Evolutionary conservation across 2,329 filamentous ascomycete species (phyloP).

Genomic region (Aspergillus sp.): DNA sequence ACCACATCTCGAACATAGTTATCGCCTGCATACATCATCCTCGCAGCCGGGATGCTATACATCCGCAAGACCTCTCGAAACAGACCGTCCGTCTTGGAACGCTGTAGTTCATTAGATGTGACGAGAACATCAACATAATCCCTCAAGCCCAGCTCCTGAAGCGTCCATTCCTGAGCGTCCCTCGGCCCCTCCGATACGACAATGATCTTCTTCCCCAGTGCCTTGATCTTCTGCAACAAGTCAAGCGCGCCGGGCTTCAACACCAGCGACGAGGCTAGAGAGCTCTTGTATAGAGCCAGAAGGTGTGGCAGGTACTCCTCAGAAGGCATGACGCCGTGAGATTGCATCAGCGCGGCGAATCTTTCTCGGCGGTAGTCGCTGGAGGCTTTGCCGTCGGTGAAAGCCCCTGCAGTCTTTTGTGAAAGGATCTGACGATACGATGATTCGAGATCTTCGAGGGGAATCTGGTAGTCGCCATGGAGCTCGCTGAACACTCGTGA

Average conservation of each 20-base stretch:
- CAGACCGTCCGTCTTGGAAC: constrained; percentile 33
- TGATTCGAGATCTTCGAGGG: constrained; percentile 10
- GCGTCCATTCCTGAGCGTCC: constrained; percentile 48
- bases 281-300: constrained; percentile 13
- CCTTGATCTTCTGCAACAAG: constrained; percentile 35
- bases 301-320: constrained; percentile 12
- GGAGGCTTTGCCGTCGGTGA: constrained; percentile 46
- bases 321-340: neutral
- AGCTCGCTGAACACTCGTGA: constrained; percentile 32
- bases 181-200: constrained; percentile 50
- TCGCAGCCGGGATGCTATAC: constrained; percentile 16
- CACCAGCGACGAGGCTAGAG: constrained; percentile 20
- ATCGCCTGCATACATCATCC: constrained; percentile 30
- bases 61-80: constrained; percentile 24
- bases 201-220: constrained; percentile 39
- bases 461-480: constrained; percentile 9
- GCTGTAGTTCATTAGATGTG: constrained; percentile 33
- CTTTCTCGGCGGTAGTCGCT: constrained; percentile 44
- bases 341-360: constrained; percentile 34
- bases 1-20: constrained; percentile 26
- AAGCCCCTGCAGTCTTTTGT: constrained; percentile 39
- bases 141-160: constrained; percentile 31
- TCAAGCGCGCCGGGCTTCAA: constrained; percentile 39
- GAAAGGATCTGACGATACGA: constrained; percentile 37
- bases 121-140: constrained; percentile 30